Percentiles rank a stretch among this genome's conserved stretches.
Evolutionary conservation across 805 yeast genomes (phyloP).

Genomic region (Pichia cephalocereana): DNA sequence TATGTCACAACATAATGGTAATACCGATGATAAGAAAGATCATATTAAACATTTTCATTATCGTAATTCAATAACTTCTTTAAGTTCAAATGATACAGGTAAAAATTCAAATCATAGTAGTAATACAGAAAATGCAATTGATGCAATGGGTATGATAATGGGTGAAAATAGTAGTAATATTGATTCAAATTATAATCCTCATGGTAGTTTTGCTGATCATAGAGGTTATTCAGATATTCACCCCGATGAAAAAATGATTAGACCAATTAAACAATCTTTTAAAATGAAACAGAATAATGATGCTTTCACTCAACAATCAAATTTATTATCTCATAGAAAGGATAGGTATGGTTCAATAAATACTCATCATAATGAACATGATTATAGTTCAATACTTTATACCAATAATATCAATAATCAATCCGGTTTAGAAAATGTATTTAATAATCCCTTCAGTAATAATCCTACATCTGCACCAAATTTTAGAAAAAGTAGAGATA

Average conservation of each 20-base stretch:
- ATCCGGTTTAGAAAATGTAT: background rate
- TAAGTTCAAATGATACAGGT: background rate
- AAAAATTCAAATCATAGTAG: background rate
- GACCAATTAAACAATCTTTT: background rate
- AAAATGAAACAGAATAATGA: background rate
- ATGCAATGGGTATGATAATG: constrained; percentile 10
- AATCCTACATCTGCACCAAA: background rate
- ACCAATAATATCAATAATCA: background rate
- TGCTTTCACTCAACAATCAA: constrained; percentile 5
- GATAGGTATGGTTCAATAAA: constrained; percentile 1
- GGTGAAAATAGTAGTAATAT: constrained; percentile 1
- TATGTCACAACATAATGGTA: background rate
- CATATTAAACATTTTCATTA: background rate
- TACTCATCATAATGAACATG: background rate
- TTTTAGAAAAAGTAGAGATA: background rate
- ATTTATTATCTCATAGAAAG: background rate
- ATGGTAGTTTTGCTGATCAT: constrained; percentile 3
- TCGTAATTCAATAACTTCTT: background rate
- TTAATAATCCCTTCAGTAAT: background rate
- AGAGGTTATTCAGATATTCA: constrained; percentile 1
- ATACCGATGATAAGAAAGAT: background rate
- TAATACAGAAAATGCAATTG: constrained; percentile 6
- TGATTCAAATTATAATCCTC: background rate
- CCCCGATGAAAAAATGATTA: constrained; percentile 5
- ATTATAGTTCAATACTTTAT: background rate